Evolutionary conservation across 2,329 filamentous ascomycete genomes (phyloP).

Genomic region (Apiospora hydei): DNA sequence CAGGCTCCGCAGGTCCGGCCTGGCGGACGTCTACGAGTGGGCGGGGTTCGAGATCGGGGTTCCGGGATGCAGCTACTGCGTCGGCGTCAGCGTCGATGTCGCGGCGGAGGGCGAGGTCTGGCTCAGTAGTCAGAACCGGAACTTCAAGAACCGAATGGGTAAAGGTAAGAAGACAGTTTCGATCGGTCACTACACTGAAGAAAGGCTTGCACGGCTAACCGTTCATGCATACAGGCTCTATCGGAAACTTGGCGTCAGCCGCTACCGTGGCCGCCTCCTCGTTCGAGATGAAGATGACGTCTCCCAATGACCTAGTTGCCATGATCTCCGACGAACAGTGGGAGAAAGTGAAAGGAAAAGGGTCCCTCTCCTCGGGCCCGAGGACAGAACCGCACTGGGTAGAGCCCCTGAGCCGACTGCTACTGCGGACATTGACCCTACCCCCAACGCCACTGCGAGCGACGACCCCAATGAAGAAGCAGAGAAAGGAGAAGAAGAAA

Average conservation of each 20-base stretch:
- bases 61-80: constrained; percentile 54
- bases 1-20: constrained; percentile 43
- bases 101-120: constrained; percentile 50
- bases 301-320: constrained; percentile 45
- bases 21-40: constrained; percentile 47
- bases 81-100: constrained; percentile 50
- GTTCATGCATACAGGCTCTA: constrained; percentile 40
- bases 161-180: constrained; percentile 45
- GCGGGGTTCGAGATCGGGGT: constrained; percentile 51
- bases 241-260: constrained; percentile 54
- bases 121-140: constrained; percentile 54
- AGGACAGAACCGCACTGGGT: constrained; percentile 28
- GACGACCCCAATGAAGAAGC: no score
- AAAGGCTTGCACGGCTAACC: not conserved
- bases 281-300: constrained; percentile 51
- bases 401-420: constrained; percentile 27
- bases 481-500: not conserved
- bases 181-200: no score
- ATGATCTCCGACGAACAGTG: constrained; percentile 33
- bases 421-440: not conserved
- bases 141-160: constrained; percentile 55
- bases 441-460: not conserved
- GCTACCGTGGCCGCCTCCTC: constrained; percentile 55
- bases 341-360: constrained; percentile 33
- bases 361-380: constrained; percentile 27